Percentiles rank a stretch among this genome's conserved stretches.
These are phyloP conservation scores for Cryptococcus sp. DNA, from an alignment of 1,284 basidiomycete genomes.

Conservation along the genomic window DNA sequence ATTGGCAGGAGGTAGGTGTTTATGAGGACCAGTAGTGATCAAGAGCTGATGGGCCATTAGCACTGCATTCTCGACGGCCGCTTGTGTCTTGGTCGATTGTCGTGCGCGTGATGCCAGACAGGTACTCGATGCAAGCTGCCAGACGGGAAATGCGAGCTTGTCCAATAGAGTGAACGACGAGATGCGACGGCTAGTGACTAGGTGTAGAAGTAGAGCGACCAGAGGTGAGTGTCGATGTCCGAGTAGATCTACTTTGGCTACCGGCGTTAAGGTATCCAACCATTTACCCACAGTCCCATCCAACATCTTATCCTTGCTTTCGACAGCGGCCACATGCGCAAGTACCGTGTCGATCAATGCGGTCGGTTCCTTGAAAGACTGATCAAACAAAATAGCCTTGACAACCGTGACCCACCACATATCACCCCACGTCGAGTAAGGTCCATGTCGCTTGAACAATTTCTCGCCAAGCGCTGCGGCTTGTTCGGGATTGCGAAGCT, in stretches of 20 bases:
- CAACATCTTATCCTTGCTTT: constrained; percentile 9
- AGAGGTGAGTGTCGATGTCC: constrained; percentile 15
- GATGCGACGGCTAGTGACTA: constrained; percentile 28
- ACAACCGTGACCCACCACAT: constrained; percentile 34
- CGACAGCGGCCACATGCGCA: constrained; percentile 25
- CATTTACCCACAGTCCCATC: constrained; percentile 18
- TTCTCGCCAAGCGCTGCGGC: constrained; percentile 21
- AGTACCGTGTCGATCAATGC: constrained; percentile 13
- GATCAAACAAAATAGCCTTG: constrained; percentile 17
- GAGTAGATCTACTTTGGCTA: constrained; percentile 20
- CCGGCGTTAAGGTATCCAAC: constrained; percentile 13
- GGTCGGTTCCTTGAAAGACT: constrained; percentile 6
- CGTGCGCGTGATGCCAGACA: constrained; percentile 21
- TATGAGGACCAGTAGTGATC: constrained; percentile 24
- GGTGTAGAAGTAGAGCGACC: constrained; percentile 24
- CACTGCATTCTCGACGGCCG: constrained; percentile 27
- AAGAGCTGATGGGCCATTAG: constrained; percentile 35
- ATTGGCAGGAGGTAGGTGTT: constrained; percentile 28
- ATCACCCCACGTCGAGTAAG: constrained; percentile 25
- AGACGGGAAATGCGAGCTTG: constrained; percentile 26
- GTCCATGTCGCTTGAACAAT: constrained; percentile 31
- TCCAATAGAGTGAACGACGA: constrained; percentile 28
- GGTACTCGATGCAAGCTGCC: constrained; percentile 28
- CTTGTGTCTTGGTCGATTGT: constrained; percentile 22
- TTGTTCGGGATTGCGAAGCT: constrained; percentile 12